These are phyloP conservation scores for Pyracantha coccinea DNA, from an alignment of 331 rosid genomes.

Conservation along the genomic window DNA sequence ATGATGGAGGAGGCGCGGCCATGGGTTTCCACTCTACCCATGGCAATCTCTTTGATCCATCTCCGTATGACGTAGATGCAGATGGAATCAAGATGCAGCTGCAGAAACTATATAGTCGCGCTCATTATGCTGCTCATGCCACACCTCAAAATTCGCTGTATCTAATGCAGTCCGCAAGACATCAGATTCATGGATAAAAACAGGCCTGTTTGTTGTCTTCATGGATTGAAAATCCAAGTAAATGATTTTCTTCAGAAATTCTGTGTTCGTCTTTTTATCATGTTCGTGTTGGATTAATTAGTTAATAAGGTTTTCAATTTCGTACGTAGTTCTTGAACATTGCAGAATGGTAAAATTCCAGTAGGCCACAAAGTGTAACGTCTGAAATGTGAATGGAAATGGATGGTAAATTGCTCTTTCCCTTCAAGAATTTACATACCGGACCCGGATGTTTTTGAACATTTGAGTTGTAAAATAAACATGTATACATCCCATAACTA, in stretches of 20 bases:
- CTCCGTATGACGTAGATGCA: conserved; percentile 39
- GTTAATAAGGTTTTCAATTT: conserved; percentile 16
- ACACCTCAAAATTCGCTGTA: conserved; percentile 31
- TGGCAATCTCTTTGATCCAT: conserved; percentile 34
- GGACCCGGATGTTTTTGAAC: neutral
- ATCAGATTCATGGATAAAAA: conserved; percentile 36
- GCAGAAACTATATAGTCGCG: conserved; percentile 40
- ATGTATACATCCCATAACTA: neutral
- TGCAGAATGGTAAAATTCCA: conserved; percentile 9
- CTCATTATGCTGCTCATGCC: conserved; percentile 47
- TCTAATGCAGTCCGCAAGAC: conserved; percentile 36
- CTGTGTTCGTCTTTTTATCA: conserved; percentile 8
- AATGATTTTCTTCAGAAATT: conserved; percentile 23
- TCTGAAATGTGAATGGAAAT: conserved; percentile 20
- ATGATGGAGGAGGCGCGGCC: conserved; percentile 31
- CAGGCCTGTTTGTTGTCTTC: conserved; percentile 21
- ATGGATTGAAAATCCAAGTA: conserved; percentile 25
- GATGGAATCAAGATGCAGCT: conserved; percentile 31
- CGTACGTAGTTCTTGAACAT: conserved; percentile 23
- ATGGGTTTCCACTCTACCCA: conserved; percentile 38
- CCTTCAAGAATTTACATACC: neutral
- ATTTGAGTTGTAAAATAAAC: neutral
- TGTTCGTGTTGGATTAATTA: conserved; percentile 23
- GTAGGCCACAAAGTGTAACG: conserved; percentile 15
- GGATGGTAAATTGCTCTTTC: conserved; percentile 14